A percentile compares a stretch with the other conserved stretches of the same genome.
Evolutionary conservation across 352 stramenopile genomes (phyloP).

Genomic region (Phytophthora colocasiae): DNA sequence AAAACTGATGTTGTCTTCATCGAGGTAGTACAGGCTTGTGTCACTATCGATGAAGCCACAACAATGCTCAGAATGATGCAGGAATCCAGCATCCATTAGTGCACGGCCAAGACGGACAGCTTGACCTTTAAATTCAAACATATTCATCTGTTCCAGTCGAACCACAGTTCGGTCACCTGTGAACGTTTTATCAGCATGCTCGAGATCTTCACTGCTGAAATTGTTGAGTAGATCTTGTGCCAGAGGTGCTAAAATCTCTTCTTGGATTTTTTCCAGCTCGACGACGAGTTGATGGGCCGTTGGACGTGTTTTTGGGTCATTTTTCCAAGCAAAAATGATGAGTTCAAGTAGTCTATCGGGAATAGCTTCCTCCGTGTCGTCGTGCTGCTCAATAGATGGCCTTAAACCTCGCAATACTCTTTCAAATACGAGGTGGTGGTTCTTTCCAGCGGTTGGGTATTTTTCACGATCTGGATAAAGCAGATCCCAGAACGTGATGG

Average conservation of each 20-base stretch:
- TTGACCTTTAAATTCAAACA: conserved; percentile 35
- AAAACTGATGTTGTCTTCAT: conserved; percentile 45
- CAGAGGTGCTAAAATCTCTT: conserved; percentile 51
- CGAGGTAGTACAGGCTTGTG: conserved; percentile 48
- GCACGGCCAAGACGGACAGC: conserved; percentile 52
- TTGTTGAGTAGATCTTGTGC: conserved; percentile 46
- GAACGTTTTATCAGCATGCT: conserved; percentile 29
- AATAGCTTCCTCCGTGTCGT: conserved; percentile 21
- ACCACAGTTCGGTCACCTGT: conserved; percentile 32
- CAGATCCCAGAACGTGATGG: conserved; percentile 81
- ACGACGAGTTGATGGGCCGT: conserved; percentile 48
- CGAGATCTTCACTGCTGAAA: conserved; percentile 8
- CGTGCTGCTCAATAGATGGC: conserved; percentile 35
- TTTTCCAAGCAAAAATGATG: conserved; percentile 56
- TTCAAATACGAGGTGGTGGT: conserved; percentile 60
- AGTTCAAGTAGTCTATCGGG: conserved; percentile 52
- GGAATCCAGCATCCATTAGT: conserved; percentile 64
- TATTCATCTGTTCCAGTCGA: conserved; percentile 37
- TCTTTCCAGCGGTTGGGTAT: conserved; percentile 44
- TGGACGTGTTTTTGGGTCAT: conserved; percentile 49
- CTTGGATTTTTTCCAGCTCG: conserved; percentile 59
- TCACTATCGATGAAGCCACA: conserved; percentile 32
- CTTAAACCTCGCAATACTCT: conserved; percentile 47
- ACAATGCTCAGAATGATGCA: conserved; percentile 53
- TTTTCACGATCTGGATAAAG: conserved; percentile 52